Conservation (phyloP, 768 basidiomycete genomes). For the Lentinula raphanica region DNA sequence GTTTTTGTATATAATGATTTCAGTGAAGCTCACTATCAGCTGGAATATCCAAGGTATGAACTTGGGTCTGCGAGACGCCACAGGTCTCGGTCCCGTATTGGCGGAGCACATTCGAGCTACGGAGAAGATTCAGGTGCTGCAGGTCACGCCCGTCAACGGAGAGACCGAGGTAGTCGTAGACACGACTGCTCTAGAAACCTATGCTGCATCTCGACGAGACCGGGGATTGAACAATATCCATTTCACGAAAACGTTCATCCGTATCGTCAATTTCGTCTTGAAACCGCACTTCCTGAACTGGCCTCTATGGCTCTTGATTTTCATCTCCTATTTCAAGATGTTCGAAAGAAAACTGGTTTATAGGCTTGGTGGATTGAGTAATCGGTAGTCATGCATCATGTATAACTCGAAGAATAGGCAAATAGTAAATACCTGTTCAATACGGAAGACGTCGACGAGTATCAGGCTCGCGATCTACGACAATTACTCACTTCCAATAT, state of each 20-base stretch:
- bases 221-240: constrained; percentile 6
- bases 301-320: not conserved
- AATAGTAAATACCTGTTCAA: no score
- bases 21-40: not conserved
- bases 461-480: no score
- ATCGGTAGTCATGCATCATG: no score
- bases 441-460: no score
- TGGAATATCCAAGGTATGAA: constrained; percentile 23
- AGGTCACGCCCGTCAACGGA: no score
- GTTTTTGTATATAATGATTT: no score
- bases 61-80: constrained; percentile 21
- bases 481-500: no score
- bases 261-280: not conserved
- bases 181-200: not conserved
- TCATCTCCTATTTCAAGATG: constrained; percentile 3
- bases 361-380: constrained; percentile 22
- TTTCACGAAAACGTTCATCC: constrained; percentile 2
- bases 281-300: not conserved
- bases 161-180: not conserved
- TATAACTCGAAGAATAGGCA: no score
- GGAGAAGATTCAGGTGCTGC: no score
- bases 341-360: constrained; percentile 15
- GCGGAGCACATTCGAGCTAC: constrained; percentile 11
- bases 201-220: not conserved
- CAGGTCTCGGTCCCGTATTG: constrained; percentile 16